Evolutionary conservation across 1,139 yeast species (phyloP).

Genomic region (Scheffersomyces titani): DNA sequence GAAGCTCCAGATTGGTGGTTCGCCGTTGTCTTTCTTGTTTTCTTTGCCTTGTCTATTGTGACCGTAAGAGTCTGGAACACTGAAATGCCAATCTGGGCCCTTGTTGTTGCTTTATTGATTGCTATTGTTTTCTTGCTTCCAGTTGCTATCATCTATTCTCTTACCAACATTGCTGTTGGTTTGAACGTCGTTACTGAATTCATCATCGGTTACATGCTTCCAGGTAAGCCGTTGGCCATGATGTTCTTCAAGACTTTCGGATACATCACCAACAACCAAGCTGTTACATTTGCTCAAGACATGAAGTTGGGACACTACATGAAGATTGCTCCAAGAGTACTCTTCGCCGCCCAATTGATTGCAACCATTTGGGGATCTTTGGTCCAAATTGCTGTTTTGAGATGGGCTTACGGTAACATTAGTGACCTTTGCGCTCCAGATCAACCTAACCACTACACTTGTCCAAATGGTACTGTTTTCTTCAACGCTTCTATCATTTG

Average conservation of each 20-base stretch:
- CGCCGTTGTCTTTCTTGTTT: slow-evolving; percentile 36
- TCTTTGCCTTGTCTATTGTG: slow-evolving; percentile 42
- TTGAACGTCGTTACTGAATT: slow-evolving; percentile 49
- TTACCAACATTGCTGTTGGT: slow-evolving; percentile 47
- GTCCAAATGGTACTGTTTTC: slow-evolving; percentile 47
- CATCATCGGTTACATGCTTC: slow-evolving; percentile 48
- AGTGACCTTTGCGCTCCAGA: slow-evolving; percentile 47
- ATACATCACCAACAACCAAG: slow-evolving; percentile 56
- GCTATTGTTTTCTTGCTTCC: slow-evolving; percentile 44
- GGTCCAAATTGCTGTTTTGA: slow-evolving; percentile 46
- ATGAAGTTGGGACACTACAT: slow-evolving; percentile 57
- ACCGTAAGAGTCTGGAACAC: slow-evolving; percentile 45
- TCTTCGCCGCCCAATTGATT: slow-evolving; percentile 47
- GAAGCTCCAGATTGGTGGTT: slow-evolving; percentile 75
- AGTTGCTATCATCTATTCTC: slow-evolving; percentile 43
- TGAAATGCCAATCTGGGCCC: slow-evolving; percentile 42
- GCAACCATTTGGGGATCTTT: slow-evolving; percentile 49
- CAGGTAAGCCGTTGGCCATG: slow-evolving; percentile 50
- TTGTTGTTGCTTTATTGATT: slow-evolving; percentile 41
- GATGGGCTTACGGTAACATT: slow-evolving; percentile 47
- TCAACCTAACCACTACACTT: slow-evolving; percentile 41
- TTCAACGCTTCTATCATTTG: slow-evolving; percentile 49
- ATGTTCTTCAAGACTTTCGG: slow-evolving; percentile 50
- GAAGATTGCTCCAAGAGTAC: slow-evolving; percentile 49
- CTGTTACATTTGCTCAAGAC: slow-evolving; percentile 54